Base-by-base conservation (phyloP, 1,284 basidiomycete species). In the Cystobasidium pallidum region DNA sequence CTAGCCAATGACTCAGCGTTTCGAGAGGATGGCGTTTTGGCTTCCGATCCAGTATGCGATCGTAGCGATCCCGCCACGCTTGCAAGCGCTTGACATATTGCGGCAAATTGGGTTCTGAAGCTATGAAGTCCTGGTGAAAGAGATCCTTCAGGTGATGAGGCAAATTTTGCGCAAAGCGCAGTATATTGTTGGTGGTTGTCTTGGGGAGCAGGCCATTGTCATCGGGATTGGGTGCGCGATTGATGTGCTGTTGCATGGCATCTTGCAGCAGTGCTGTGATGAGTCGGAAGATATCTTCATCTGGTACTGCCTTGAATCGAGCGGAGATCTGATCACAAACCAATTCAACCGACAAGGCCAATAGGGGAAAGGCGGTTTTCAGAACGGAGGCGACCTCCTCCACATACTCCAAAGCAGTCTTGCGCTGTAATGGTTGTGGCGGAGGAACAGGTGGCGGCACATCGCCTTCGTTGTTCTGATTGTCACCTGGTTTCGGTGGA, bases 221-320 rank as follows among this genome's bases (percentile, higher is more conserved):
- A 36, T 73, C 65, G 21, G 75, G 74, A 15, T 71, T 72, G 7
- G 63, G 58, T 2, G 75, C 88, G 39, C 91, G 87, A 49, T 86
- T 79, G 24, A 89, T 86, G 81, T 91, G 92, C 81, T 89, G 87
- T 86, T 89, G 77, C 67, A 87, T 80, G 2, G 85, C 86, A 73
- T 87, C 86, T 85, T 89, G 79, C 87, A 87, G 81, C 45, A 98
- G 83, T 80, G 94, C 90, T 75, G 89, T 91, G 52, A 94, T 88
- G 76, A 94, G 87, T 19, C 96, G 88, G 82, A 98, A 98, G 21
- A 94, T 89, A 77, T 99, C 95, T 81, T 99, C 96, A 76, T 99
- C 96, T 1, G 88, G 86, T 7, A 87, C 86, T 1, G 91, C 87
- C 82, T 98, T 98, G 84, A 98, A 97, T 55, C 94, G 88, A 75